Evolutionary conservation across 192 early-diverging fungal genomes (phyloP), one percentile per base, ranked within the genome.

Genomic region (Linnemannia zychae): DNA sequence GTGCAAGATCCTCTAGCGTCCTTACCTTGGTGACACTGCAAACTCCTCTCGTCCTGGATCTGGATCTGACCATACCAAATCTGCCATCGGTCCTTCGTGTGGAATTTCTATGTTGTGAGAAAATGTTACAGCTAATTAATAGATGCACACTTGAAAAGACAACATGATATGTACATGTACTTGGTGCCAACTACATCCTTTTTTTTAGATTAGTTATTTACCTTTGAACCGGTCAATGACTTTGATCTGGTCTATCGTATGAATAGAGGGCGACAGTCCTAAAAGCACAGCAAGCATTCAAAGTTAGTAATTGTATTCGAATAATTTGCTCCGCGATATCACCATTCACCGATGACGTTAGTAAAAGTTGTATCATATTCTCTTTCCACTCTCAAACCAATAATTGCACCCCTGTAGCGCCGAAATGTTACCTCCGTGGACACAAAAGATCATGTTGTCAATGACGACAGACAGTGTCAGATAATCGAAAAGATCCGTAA

Each of bases 401-500:
- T n/a, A n/a, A n/a, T 52, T n/a, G 22, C n/a, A 24, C 12, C 52
- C 17, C n/a, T 46, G 22, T 47, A 20, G 33, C 46, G 31, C 47
- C 16, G 9, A 44, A 44, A 71, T 12, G 47, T 78, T 79, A 90
- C 97, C 98, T 69, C 98, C 98, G 76, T 99, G 98, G 31, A 99
- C 97, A 84, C 97, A 98, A 78, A 99, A 97, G 16, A 99, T 97
- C 46, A 91, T 90, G 65, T 97, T 92, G 69, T 98, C 94, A 74
- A 99, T 97, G 12, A 96, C 94, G 3, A 96, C 97, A 0, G 95
- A 95, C 37, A 99, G 84, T 1, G 96, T 95, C 37, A 99, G 89
- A 78, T 94, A 99, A 82, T 99, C 98, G 88, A 99, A 99, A 83
- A 98, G 85, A 67, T 97, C 95, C 22, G 97, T 98, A 87, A 98